Base-by-base conservation (phyloP, 2,329 filamentous ascomycete species). In the Lachnellula occidentalis region DNA sequence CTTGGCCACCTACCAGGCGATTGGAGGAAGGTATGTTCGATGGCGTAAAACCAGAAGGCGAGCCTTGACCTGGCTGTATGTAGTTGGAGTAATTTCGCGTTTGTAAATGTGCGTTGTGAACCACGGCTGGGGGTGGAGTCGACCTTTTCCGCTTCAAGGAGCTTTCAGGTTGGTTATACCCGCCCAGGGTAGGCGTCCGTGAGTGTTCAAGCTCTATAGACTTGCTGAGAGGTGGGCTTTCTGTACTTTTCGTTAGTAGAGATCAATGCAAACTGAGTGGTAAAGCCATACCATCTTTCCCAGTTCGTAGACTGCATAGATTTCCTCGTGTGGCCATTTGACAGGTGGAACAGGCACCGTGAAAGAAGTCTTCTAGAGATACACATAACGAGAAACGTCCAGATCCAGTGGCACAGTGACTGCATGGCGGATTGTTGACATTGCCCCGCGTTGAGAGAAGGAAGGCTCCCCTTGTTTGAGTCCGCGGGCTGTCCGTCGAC, bases 311-410 rank as follows among this genome's bases (percentile, higher is more conserved):
- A 53, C 50, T 58, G 34, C 63, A 64, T 6, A 55, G 21, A 48
- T 61, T 61, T 3, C 61, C 62, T 27, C 60, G 60, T 8, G 59
- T 58, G 19, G 43, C 55, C 58, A 63, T 58, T 17, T 64, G 59
- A 51, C 63, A 65, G 14, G 61, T 64, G n/a, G 60, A 57, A 37
- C 63, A 65, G 17, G 63, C 59, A 6, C 62, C 62, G 45, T 54
- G 34, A 31, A 63, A 64, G 53, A 54, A 65, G n/a, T 51, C 55
- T 12, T 58, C 58, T 8, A 59, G 46, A 31, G 54, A 51, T 14
- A 65, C 45, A 37, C 63, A 65, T 7, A 53, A 2, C 3, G 58
- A 47, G 21, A 65, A 65, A 14, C 61, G 50, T 8, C 61, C 61
- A 14, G 54, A 47, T 9, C 58, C 61, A 5, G 46, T 46, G 4